Evolutionary conservation across 148 eudicot genomes (phyloP).

Genomic region (Cornus kousa): DNA sequence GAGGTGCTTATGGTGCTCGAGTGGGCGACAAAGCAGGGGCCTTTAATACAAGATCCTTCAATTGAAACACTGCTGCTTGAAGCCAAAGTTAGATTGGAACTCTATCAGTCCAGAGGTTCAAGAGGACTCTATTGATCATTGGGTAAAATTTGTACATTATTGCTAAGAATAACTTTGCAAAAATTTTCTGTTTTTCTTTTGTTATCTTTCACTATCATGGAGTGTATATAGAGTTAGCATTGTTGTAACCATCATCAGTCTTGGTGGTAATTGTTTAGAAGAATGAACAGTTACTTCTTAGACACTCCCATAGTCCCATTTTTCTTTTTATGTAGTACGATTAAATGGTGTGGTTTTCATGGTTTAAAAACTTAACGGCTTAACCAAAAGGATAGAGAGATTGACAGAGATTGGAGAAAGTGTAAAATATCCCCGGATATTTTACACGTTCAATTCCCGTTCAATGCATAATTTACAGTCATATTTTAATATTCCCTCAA

Average conservation of each 20-base stretch:
- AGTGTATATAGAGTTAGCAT: background rate
- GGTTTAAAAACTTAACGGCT: too few species aligned
- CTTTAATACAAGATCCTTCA: conserved; percentile 4
- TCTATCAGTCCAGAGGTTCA: conserved; percentile 16
- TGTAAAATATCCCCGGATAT: too few species aligned
- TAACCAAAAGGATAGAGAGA: too few species aligned
- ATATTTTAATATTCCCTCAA: too few species aligned
- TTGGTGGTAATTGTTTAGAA: background rate
- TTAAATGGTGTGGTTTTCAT: too few species aligned
- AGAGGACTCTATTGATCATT: conserved; percentile 4
- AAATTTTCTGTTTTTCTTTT: background rate
- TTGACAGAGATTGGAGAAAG: too few species aligned
- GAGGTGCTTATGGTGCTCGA: conserved; percentile 18
- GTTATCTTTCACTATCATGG: background rate
- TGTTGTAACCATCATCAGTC: background rate
- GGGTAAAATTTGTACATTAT: conserved; percentile 2
- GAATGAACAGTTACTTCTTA: background rate
- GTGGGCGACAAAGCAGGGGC: conserved; percentile 13
- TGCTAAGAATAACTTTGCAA: background rate
- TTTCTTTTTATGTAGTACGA: too few species aligned
- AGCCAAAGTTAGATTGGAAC: conserved; percentile 13
- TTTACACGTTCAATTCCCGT: too few species aligned
- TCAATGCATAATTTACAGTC: too few species aligned
- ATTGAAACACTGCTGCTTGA: conserved; percentile 6
- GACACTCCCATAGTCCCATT: too few species aligned